Percentiles rank a stretch among this genome's conserved stretches.
Conservation (phyloP, 179 eudicot genomes). For the Actinidia arguta region DNA sequence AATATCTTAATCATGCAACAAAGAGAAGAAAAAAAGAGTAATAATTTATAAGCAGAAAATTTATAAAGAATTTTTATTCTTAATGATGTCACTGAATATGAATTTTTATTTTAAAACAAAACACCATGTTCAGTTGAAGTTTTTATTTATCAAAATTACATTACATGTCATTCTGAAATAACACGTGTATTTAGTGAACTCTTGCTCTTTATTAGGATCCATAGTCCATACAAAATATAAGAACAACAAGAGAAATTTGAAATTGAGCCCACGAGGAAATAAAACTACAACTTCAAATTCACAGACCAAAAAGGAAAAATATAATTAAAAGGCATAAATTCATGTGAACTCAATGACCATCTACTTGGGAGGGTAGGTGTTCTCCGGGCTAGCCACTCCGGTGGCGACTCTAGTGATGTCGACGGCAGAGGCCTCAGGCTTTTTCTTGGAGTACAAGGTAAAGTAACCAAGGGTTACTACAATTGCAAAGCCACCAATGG, state of each 20-base stretch:
- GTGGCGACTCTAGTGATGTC: conserved; percentile 61
- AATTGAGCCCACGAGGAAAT: neutral
- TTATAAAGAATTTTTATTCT: no score
- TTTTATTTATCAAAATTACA: no score
- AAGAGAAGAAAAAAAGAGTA: no score
- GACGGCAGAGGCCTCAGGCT: conserved; percentile 64
- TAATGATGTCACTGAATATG: no score
- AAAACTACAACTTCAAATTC: neutral
- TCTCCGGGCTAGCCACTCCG: conserved; percentile 36
- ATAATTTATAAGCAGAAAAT: no score
- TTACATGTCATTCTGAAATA: no score
- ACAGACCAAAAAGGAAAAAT: neutral
- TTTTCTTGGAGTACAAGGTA: conserved; percentile 60
- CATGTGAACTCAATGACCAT: neutral
- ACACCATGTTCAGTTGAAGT: no score
- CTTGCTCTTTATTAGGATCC: neutral
- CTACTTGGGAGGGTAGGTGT: conserved; percentile 50
- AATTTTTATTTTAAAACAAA: no score
- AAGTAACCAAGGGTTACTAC: conserved; percentile 40
- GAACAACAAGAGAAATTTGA: neutral
- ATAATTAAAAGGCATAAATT: neutral
- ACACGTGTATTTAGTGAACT: no score
- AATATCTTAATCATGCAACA: no score
- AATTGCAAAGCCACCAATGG: conserved; percentile 47
- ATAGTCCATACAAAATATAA: neutral